phyloP scores from a whole-genome alignment of 2,329 filamentous ascomycete species.

The Alternaria sp. region DNA sequence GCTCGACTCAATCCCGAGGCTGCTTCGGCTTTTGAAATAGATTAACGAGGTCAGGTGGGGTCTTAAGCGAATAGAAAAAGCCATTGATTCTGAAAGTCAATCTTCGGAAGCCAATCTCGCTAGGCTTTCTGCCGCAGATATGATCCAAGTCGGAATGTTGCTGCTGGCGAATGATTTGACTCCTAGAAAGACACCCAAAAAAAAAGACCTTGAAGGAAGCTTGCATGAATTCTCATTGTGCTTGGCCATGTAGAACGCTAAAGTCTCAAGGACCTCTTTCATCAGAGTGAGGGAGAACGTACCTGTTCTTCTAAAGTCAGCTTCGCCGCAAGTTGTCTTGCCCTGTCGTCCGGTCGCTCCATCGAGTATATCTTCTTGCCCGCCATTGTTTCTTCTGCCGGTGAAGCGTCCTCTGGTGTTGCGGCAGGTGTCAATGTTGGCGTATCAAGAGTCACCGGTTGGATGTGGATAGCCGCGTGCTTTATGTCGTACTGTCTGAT shows the following conservation, averaged over 20 bases:
- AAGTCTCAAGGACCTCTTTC: constrained; percentile 13
- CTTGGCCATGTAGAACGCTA: background rate
- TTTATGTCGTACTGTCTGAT: constrained; percentile 44
- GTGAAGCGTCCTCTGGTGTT: constrained; percentile 38
- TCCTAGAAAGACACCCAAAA: background rate
- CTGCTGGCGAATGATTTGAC: background rate
- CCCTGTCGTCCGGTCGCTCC: constrained; percentile 45
- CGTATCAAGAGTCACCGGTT: constrained; percentile 37
- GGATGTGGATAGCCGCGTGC: constrained; percentile 41
- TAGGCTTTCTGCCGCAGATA: background rate
- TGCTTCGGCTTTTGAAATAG: constrained; percentile 18
- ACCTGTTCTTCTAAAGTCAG: constrained; percentile 53
- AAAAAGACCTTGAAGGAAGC: background rate
- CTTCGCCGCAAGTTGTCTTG: constrained; percentile 46
- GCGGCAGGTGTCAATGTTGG: constrained; percentile 40
- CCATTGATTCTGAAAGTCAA: constrained; percentile 4
- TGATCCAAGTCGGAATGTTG: background rate
- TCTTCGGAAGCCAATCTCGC: constrained; percentile 5
- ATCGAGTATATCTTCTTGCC: constrained; percentile 46
- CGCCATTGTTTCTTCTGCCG: constrained; percentile 40
- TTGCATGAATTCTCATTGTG: background rate
- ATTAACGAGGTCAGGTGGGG: constrained; percentile 17
- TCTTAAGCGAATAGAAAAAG: constrained; percentile 12
- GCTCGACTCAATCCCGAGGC: constrained; percentile 20
- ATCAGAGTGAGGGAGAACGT: constrained; percentile 27